phyloP scores from a whole-genome alignment of 208 protist genomes.

The Crithidia mellificae region DNA sequence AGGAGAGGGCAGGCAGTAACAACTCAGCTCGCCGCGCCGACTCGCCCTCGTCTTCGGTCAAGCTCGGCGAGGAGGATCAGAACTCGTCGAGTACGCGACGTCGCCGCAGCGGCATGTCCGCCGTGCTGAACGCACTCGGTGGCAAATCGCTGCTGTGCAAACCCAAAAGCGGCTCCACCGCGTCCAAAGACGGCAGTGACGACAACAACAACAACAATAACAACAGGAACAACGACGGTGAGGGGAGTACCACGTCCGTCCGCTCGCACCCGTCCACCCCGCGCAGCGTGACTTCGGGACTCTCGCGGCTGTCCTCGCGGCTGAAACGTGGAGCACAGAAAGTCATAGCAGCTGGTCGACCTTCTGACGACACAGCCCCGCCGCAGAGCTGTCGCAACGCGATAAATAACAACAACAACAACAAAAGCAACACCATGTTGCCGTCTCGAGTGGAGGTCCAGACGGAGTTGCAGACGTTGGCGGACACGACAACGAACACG shows the following conservation, averaged over 20 bases:
- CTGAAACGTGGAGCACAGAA: slow-evolving; percentile 13
- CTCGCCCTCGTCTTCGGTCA: neutral
- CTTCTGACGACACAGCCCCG: neutral
- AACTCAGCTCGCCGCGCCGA: neutral
- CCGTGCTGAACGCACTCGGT: neutral
- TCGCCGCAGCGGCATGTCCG: slow-evolving; percentile 9
- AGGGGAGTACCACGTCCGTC: neutral
- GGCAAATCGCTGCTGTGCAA: slow-evolving; percentile 6
- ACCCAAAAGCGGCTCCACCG: slow-evolving; percentile 10
- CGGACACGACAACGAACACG: slow-evolving; percentile 1
- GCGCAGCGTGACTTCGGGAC: slow-evolving; percentile 17
- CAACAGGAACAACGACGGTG: too few relatives aligned
- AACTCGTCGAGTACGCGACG: neutral
- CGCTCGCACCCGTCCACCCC: slow-evolving; percentile 12
- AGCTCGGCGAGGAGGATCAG: neutral
- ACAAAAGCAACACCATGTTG: neutral
- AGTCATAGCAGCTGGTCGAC: neutral
- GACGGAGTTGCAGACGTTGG: neutral
- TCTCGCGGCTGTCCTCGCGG: slow-evolving; percentile 20
- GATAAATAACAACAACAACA: neutral
- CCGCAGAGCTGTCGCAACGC: too few relatives aligned
- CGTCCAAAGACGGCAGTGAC: slow-evolving; percentile 11
- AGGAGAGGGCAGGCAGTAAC: too few relatives aligned
- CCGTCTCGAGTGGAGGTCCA: neutral
- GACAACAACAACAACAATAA: neutral